Base-by-base conservation (phyloP, 2,329 filamentous ascomycete genomes). In the Penicillium glabrum region DNA sequence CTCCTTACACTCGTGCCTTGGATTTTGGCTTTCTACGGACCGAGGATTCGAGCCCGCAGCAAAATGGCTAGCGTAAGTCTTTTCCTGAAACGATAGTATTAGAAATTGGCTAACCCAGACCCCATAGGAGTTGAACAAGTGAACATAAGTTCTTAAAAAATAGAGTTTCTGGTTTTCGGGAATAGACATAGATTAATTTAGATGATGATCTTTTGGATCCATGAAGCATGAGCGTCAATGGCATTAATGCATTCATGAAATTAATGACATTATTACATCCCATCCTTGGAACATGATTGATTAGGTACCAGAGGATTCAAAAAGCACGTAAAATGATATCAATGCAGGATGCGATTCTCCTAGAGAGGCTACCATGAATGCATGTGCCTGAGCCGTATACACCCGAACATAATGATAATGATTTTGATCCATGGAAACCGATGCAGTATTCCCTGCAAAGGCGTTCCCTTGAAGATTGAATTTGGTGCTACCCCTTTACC, bases 1-100 rank as follows among this genome's bases (percentile, higher is more conserved):
- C 55, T 83, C 2, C 72, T 97, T 60, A 93, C 90, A 0, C 71
- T 89, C 2, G 91, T 96, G n/a, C 93, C 93, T 0, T 97, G 91
- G 90, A 86, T 93, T 0, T 72, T 97, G 51, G 83, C 93, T 0
- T 85, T 95, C 31, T 95, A 86, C 63, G 93, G 93, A 0, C 86
- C 88, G 33, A 83, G 69, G 61, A 96, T 97, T 61, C 81, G 93
- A 27, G 82, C 83, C 11, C 83, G 87, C 70, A 95, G 90, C 70
- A 88, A 86, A 64, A 89, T 96, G 75, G 91, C 91, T 5, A 83
- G 81, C 70, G 84, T 83, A 72, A 76, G 79, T 68, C 21, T 9
- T 45, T 2, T 5, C n/a, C 27, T 24, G 10, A 1, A 10, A n/a
- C 19, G 13, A 5, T 29, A 14, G 1, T 31, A 9, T 13, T 19